Percentiles rank a stretch among this genome's conserved stretches.
phyloP scores from a whole-genome alignment of 1,284 basidiomycete species.

The Irpex sp. region DNA sequence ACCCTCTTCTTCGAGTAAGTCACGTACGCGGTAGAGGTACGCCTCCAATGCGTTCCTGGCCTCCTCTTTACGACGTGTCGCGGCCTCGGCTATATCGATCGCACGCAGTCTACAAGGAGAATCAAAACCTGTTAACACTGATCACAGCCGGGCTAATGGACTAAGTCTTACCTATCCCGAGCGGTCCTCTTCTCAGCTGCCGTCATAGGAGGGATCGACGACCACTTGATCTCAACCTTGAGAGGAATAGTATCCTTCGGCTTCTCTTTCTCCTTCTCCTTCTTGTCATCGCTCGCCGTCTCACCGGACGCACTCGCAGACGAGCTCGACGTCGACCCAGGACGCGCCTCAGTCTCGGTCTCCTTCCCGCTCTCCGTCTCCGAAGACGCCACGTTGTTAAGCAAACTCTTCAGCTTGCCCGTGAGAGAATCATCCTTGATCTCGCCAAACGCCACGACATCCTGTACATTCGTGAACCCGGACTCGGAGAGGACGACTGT shows the following conservation, averaged over 20 bases:
- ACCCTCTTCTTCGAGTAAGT: slow-evolving; percentile 66
- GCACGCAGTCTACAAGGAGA: slow-evolving; percentile 56
- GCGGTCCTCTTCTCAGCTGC: slow-evolving; percentile 67
- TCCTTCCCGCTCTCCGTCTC: slow-evolving; percentile 14
- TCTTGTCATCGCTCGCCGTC: slow-evolving; percentile 19
- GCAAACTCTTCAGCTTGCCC: slow-evolving; percentile 81
- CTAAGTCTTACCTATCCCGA: slow-evolving; percentile 54
- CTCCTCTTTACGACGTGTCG: slow-evolving; percentile 81
- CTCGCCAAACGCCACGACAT: slow-evolving; percentile 70
- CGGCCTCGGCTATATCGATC: slow-evolving; percentile 72
- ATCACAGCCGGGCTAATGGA: neutral
- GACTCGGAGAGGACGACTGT: slow-evolving; percentile 79
- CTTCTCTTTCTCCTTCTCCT: slow-evolving; percentile 26
- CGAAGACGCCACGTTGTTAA: slow-evolving; percentile 51
- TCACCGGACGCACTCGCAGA: slow-evolving; percentile 15
- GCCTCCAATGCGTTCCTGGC: slow-evolving; percentile 89
- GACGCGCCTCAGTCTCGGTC: slow-evolving; percentile 7
- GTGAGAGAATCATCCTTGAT: slow-evolving; percentile 74
- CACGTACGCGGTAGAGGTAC: slow-evolving; percentile 87
- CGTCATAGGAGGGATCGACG: slow-evolving; percentile 66
- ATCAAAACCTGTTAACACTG: neutral
- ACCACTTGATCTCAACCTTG: slow-evolving; percentile 55
- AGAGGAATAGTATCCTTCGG: slow-evolving; percentile 51
- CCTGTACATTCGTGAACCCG: slow-evolving; percentile 75
- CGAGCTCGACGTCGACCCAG: slow-evolving; percentile 9